A percentile compares a stretch with the other conserved stretches of the same genome.
Evolutionary conservation across 169 alveolate species (phyloP).

Genomic region (Cryptosporidium sp.): DNA sequence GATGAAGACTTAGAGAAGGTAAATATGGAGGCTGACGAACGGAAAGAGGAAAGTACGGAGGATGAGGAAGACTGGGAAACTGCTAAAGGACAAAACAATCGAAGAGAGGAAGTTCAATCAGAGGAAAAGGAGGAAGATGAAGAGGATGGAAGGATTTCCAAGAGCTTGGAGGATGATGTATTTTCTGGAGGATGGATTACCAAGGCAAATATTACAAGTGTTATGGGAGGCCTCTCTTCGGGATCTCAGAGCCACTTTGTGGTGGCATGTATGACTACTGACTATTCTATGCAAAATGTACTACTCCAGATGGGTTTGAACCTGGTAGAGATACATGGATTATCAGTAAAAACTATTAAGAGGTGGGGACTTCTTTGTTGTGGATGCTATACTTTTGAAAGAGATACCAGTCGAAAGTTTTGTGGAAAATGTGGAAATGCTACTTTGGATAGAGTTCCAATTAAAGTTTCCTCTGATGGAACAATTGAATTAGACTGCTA

Average conservation of each 20-base stretch:
- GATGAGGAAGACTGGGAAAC: slow-evolving; percentile 63
- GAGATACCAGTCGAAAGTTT: slow-evolving; percentile 81
- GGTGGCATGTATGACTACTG: slow-evolving; percentile 90
- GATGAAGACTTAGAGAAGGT: not conserved
- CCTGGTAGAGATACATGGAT: slow-evolving; percentile 89
- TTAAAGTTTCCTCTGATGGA: slow-evolving; percentile 80
- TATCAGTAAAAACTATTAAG: slow-evolving; percentile 84
- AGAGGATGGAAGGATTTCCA: slow-evolving; percentile 57
- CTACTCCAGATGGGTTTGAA: slow-evolving; percentile 89
- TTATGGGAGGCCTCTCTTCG: slow-evolving; percentile 70
- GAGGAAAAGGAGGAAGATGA: slow-evolving; percentile 34
- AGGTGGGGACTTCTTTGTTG: slow-evolving; percentile 89
- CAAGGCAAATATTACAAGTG: slow-evolving; percentile 80
- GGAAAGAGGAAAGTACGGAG: slow-evolving; percentile 55
- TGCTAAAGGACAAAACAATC: not conserved
- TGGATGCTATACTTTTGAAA: slow-evolving; percentile 81
- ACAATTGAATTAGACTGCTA: slow-evolving; percentile 79
- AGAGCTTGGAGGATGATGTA: slow-evolving; percentile 26
- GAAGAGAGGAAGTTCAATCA: slow-evolving; percentile 38
- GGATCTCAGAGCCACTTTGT: slow-evolving; percentile 28
- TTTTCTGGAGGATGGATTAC: slow-evolving; percentile 83
- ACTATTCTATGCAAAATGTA: slow-evolving; percentile 92
- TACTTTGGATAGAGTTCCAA: slow-evolving; percentile 87
- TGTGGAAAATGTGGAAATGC: slow-evolving; percentile 92
- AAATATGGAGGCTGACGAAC: not conserved